Base-by-base conservation (phyloP, 2,329 filamentous ascomycete genomes). In the Colletotrichum sp. region DNA sequence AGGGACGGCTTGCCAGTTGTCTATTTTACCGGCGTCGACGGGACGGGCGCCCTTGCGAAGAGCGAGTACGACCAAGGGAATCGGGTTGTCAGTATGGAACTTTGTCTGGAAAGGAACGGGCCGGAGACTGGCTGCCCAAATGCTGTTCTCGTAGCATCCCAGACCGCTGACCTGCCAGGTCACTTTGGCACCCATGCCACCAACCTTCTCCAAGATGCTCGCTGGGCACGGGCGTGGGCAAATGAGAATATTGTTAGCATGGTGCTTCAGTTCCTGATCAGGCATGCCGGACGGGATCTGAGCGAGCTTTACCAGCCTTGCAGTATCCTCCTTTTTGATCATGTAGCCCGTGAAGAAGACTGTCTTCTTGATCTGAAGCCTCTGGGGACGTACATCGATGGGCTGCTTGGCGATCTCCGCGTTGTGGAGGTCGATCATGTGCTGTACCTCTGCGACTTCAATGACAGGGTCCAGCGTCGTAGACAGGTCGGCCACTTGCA, bases 311-410 rank as follows among this genome's bases (percentile, higher is more conserved):
- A 95, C 90, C 49, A 99, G 88, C 71, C 91, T 92, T 81, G 94
- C 91, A 3, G 93, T 93, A 83, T 97, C 95, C 30, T 91, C 88
- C 64, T 92, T 88, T 55, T 89, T 89, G 78, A 99, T 93, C 85
- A 98, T 92, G 85, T 99, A 99, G 66, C 95, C 95, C 2, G 97
- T 98, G 85, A 96, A 98, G 85, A 96, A 95, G 66, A 98, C 93
- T 2, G 93, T 95, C 82, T 96, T 96, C 84, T 95, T 95, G 83
- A 99, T 95, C 79, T 91, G 90, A 76, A 97, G 89, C 62, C 85
- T 87, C 55, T 85, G 83, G 64, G 83, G 84, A 30, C 84, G 84
- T 18, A 80, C 76, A 57, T 87, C 74, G 82, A 84, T 65, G 77
- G 84, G 78, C 64, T 83, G 80, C 15, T 71, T 72, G 57, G 81